Evolutionary conservation across 2,329 filamentous ascomycete genomes (phyloP), one percentile per base, ranked within the genome.

Genomic region (Rachicladosporium sp.): DNA sequence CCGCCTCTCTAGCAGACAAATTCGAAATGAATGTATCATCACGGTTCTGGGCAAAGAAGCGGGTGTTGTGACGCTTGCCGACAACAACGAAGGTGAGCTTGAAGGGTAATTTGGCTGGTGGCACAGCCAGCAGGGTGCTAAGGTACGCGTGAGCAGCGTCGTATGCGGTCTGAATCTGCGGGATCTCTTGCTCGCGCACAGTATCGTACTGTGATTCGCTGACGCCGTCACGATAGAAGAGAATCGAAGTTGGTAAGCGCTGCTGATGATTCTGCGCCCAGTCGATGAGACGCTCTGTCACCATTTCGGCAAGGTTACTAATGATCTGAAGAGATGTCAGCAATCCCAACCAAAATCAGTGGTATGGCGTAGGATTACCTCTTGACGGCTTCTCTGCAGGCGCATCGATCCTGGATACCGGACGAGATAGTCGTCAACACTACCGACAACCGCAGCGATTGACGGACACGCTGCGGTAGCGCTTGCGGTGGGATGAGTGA

Each of bases 361-460:
- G n/a, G 29, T 31, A 31, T 8, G 29, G n/a, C 29, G 29, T 8
- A 31, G n/a, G 29, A 8, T 8, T 31, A 33, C 42, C 38, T 61
- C 54, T 34, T 50, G 42, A 2, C 50, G 41, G n/a, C 35, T 31
- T 4, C 36, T 35, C 29, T 67, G 62, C 2, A 59, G 42, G 1
- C 61, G 48, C 41, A 65, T 51, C 0, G 56, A 61, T 2, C 61
- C 64, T 1, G 57, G 52, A 31, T 53, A 67, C 10, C 52, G 53
- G 0, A 47, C 48, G 10, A 51, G 57, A 1, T 44, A 11, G 0
- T 41, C 12, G 35, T 67, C 61, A 4, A 58, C 43, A 27, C 58
- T 65, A 4, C 59, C 64, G 6, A 67, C 65, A 2, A 68, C 49
- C 2, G 57, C 57, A 1, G 64, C 63, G 10, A 68, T 58, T 0